Evolutionary conservation across 306 rosid species (phyloP).

Genomic region (Lithocarpus polystachyus): DNA sequence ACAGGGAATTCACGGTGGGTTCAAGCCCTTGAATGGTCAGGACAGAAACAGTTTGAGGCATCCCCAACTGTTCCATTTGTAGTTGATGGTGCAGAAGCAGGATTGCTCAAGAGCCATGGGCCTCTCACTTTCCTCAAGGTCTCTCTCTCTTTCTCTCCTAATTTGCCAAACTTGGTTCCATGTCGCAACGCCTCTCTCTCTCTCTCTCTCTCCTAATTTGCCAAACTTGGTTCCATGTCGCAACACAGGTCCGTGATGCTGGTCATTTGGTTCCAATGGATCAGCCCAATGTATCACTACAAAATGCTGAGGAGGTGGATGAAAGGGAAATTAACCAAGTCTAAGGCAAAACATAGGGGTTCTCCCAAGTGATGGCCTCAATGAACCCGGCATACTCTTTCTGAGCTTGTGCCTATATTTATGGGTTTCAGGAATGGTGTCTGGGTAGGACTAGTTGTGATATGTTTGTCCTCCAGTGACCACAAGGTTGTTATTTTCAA

Average conservation of each 20-base stretch:
- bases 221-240: constrained; percentile 5
- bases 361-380: constrained; percentile 33
- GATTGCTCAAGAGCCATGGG: constrained; percentile 60
- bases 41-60: constrained; percentile 51
- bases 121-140: constrained; percentile 87
- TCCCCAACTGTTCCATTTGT: constrained; percentile 45
- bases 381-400: constrained; percentile 7
- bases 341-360: constrained; percentile 19
- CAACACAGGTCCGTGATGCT: constrained; percentile 58
- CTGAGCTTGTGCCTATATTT: constrained; percentile 8
- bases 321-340: constrained; percentile 55
- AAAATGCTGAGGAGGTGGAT: constrained; percentile 76
- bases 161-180: constrained; percentile 5
- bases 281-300: constrained; percentile 77
- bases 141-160: constrained; percentile 6
- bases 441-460: background rate
- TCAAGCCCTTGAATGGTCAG: constrained; percentile 86
- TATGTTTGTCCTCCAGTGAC: background rate
- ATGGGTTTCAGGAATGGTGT: background rate
- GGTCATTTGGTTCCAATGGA: constrained; percentile 97
- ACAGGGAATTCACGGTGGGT: constrained; percentile 94
- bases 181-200: constrained; percentile 4
- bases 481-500: background rate
- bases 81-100: constrained; percentile 74
- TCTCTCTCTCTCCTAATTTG: constrained; percentile 3